These are phyloP conservation scores for Arthrinium phaeospermum DNA, from an alignment of 2,329 filamentous ascomycete species.

Conservation along the genomic window DNA sequence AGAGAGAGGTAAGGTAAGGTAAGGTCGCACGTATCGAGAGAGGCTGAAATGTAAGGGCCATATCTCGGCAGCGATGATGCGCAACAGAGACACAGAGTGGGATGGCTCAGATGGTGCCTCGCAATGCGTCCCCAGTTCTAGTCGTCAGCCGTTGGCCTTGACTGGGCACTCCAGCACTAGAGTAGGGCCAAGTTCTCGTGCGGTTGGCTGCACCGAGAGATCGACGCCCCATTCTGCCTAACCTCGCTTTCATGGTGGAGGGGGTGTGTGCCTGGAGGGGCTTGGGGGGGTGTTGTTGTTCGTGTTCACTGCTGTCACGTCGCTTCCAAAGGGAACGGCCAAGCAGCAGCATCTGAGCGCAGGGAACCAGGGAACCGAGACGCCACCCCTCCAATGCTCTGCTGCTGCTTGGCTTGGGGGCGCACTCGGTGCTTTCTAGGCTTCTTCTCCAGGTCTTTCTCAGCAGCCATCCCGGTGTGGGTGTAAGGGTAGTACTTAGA, in stretches of 20 bases:
- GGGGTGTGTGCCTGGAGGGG: background rate
- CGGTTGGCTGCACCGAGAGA: conserved; percentile 11
- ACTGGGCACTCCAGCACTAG: background rate
- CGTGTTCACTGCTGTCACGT: background rate
- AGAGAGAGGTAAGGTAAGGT: background rate
- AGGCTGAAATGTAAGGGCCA: conserved; percentile 18
- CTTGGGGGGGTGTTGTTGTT: background rate
- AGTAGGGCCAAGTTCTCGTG: conserved; percentile 10
- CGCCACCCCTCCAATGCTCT: background rate
- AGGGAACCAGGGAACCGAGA: background rate
- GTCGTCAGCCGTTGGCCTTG: conserved; percentile 13
- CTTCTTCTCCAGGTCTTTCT: background rate
- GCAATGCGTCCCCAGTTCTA: background rate
- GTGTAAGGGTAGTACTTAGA: background rate
- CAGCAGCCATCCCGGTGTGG: background rate
- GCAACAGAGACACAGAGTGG: conserved; percentile 6
- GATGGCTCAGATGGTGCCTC: conserved; percentile 15
- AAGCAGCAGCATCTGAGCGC: background rate
- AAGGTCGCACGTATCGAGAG: background rate
- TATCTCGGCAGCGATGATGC: conserved; percentile 8
- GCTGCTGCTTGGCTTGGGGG: background rate
- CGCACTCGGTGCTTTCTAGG: background rate
- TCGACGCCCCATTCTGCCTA: conserved; percentile 15
- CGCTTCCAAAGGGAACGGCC: background rate
- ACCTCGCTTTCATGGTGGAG: background rate